Evolutionary conservation across 768 basidiomycete genomes (phyloP), one percentile per base, ranked within the genome.

Genomic region (Mycena olivaceomarginata): DNA sequence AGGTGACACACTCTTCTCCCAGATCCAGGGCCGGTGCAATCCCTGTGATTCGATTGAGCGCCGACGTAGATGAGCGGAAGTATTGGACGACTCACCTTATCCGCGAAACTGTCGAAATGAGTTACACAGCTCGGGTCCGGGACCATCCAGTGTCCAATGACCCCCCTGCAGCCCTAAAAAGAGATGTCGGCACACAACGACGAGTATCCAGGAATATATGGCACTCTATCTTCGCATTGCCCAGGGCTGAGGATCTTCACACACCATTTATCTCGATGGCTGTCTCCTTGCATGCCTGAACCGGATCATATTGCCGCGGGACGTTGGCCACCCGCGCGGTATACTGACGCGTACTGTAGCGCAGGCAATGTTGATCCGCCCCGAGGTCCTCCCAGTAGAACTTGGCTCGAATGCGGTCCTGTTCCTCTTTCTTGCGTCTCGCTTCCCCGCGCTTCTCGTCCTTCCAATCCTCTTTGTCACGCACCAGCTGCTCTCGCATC

Each of bases 261-360:
- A n/a, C n/a, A 9, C 77, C 77, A 15, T 77, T 68, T 6, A 77
- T 77, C 67, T 67, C 69, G 60, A 65, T 81, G 77, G 82, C 81
- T 11, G 75, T 80, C 56, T 80, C 80, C 45, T 16, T 57, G 77
- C 80, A 79, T 0, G 70, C 70, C 60, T 59, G 39, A 9, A 15
- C 20, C 12, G 56, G 72, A 53, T 67, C 67, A 70, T 83, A 84
- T 5, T 53, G 37, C 13, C 25, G 22, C 1, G 85, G 85, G 5
- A 85, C 69, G 59, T 86, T 86, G 65, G 77, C 72, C 0, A 86
- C 69, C 5, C 77, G 70, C 0, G 85, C 85, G 15, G 82, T 80
- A 13, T 86, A 86, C 74, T 82, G 80, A 46, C 83, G 77, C 41
- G 83, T 83, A 1, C 77, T 82, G 20, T 82, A 83, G 0, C 82